Base-by-base conservation (phyloP, 1,284 basidiomycete genomes). In the Irpex sp. region DNA sequence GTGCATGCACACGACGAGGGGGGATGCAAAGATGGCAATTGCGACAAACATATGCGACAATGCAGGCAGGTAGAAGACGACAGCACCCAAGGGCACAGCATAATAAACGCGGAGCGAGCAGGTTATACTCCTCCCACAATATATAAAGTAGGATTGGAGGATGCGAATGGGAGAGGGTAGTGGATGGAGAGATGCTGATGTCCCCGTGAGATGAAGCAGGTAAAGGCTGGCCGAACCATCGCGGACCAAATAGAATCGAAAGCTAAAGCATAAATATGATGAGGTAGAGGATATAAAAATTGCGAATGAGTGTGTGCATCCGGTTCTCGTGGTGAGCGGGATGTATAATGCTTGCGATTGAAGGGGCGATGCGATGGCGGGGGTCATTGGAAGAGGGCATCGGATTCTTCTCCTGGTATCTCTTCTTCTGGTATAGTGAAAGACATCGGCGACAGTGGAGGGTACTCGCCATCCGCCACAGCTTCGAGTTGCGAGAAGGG, bases 401-500 rank as follows among this genome's bases (percentile, higher is more conserved):
- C 33, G 19, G 53, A 55, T 11, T 70, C 74, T 61, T 78, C 77
- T 70, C 60, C 61, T 4, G 68, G 66, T 26, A 63, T 64, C 15
- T 71, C 67, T 62, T 78, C 80, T 62, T 80, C 79, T 61, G 85
- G 83, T 58, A 79, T 79, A 68, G 83, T 83, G 70, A 90, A 87
- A 51, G 87, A 84, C 85, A 90, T 89, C 19, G 89, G 87, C 58
- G 89, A 89, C 57, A 87, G 76, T 26, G 88, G 86, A 51, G 85
- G 83, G 64, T 84, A 84, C 63, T 84, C 83, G 64, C 87, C 83
- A 65, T 90, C 92, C 53, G 93, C 93, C 55, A 94, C 87, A 54
- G 91, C 91, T 70, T 90, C 89, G 64, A 93, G 78, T 63, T 90
- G 83, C 36, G 90, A 85, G 70, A 91, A 93, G 4, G 91, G 89